Conservation (phyloP, 345 rosid species). For the Chamaenerion angustifolium region DNA sequence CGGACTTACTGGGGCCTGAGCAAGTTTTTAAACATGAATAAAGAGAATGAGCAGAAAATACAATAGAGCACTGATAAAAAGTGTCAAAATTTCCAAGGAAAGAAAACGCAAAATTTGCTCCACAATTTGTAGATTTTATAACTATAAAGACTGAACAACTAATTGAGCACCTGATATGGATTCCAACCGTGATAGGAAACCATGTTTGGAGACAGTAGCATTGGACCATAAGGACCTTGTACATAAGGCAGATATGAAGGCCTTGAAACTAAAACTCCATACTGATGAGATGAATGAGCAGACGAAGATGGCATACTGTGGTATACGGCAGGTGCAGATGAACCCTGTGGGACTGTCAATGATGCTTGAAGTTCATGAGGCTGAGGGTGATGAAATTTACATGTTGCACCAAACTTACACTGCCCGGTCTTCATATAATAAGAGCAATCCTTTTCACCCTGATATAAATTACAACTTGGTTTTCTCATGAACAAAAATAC, state of each 20-base stretch:
- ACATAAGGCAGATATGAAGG: conserved; percentile 61
- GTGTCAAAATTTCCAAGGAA: too few species aligned
- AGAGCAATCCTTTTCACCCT: conserved; percentile 88
- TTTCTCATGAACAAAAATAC: background rate
- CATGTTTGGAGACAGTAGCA: conserved; percentile 59
- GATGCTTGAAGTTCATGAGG: conserved; percentile 40
- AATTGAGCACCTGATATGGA: conserved; percentile 38
- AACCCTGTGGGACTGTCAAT: conserved; percentile 31
- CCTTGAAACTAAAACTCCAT: conserved; percentile 60
- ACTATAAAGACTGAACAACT: background rate
- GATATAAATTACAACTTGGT: conserved; percentile 12
- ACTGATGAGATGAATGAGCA: conserved; percentile 56
- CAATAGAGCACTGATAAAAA: too few species aligned
- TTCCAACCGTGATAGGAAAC: conserved; percentile 60
- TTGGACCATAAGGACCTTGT: conserved; percentile 61
- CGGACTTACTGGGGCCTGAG: conserved; percentile 49
- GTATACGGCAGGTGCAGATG: conserved; percentile 34
- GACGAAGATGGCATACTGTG: conserved; percentile 39
- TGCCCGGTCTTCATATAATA: conserved; percentile 85
- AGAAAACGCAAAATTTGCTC: too few species aligned
- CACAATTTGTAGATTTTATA: too few species aligned
- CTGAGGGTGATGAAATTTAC: conserved; percentile 84
- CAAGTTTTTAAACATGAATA: background rate
- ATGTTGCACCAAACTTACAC: conserved; percentile 75
- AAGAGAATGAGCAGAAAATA: background rate